Conservation (phyloP, 140 eudicot species). For the Bidens hawaiensis region DNA sequence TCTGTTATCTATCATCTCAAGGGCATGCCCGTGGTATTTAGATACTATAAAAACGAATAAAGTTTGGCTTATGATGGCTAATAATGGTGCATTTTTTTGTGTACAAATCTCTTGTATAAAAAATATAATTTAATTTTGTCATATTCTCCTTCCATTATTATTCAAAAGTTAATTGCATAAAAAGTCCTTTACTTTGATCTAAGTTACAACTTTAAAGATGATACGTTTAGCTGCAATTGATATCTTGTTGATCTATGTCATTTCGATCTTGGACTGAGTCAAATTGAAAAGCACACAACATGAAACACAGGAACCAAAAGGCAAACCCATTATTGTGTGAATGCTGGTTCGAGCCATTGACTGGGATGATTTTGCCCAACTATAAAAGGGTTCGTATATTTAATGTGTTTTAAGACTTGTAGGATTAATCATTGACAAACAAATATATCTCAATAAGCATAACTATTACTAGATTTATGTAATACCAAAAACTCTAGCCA, state of each 20-base stretch:
- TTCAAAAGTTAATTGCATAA: background rate
- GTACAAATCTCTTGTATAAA: background rate
- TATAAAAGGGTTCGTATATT: background rate
- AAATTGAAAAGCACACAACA: too few relatives aligned
- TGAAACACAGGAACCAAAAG: too few relatives aligned
- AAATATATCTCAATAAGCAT: background rate
- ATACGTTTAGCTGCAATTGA: too few relatives aligned
- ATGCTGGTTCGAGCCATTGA: too few relatives aligned
- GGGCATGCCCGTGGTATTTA: background rate
- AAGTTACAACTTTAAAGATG: background rate
- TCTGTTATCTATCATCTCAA: background rate
- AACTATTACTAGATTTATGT: background rate
- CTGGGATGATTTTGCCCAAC: background rate
- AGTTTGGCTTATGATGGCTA: background rate
- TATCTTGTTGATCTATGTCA: too few relatives aligned
- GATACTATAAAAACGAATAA: background rate
- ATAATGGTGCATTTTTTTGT: background rate
- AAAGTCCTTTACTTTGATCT: background rate
- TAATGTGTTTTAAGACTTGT: background rate
- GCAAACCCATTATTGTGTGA: too few relatives aligned
- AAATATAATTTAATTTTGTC: conserved; percentile 6
- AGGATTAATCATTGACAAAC: background rate
- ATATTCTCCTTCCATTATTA: background rate
- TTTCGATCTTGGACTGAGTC: too few relatives aligned
- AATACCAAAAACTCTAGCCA: background rate